Evolutionary conservation across 2,329 filamentous ascomycete genomes (phyloP).

Genomic region (Epichloe sibirici): DNA sequence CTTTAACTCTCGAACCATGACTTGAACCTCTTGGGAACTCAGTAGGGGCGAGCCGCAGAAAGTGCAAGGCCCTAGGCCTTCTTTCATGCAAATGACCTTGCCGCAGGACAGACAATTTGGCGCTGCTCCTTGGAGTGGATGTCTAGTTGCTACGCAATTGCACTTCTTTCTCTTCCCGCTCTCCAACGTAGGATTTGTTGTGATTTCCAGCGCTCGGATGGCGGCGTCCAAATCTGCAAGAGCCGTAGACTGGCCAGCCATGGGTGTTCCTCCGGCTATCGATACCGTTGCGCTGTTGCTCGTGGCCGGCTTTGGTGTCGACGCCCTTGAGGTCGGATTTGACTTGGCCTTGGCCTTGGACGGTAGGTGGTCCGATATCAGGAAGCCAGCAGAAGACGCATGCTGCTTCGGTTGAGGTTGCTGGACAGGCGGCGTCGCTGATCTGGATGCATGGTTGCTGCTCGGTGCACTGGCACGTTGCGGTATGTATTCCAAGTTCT

Average conservation of each 20-base stretch:
- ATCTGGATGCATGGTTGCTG: conserved; percentile 25
- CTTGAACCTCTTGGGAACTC: conserved; percentile 60
- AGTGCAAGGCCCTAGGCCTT: conserved; percentile 88
- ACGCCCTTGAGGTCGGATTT: conserved; percentile 37
- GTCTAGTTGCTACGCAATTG: conserved; percentile 76
- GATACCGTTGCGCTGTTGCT: conserved; percentile 50
- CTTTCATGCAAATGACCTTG: conserved; percentile 89
- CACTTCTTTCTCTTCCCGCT: conserved; percentile 52
- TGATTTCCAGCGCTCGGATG: conserved; percentile 81
- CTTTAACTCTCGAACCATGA: conserved; percentile 72
- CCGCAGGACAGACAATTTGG: conserved; percentile 89
- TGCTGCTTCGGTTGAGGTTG: conserved; percentile 37
- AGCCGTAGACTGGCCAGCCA: conserved; percentile 68
- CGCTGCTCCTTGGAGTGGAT: conserved; percentile 79
- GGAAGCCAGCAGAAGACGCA: conserved; percentile 53
- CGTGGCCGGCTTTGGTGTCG: conserved; percentile 40
- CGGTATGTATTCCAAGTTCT: conserved; percentile 62
- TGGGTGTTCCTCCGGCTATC: conserved; percentile 65
- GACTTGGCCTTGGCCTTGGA: conserved; percentile 44
- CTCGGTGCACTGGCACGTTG: conserved; percentile 29
- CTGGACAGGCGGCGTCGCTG: conserved; percentile 20
- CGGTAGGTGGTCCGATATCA: conserved; percentile 69
- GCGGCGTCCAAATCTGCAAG: conserved; percentile 64
- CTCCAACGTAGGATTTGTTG: conserved; percentile 67
- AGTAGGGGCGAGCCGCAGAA: conserved; percentile 72